These are phyloP conservation scores for Carex myosuroides DNA, from an alignment of 176 grass and related monocot genomes.

Conservation along the genomic window DNA sequence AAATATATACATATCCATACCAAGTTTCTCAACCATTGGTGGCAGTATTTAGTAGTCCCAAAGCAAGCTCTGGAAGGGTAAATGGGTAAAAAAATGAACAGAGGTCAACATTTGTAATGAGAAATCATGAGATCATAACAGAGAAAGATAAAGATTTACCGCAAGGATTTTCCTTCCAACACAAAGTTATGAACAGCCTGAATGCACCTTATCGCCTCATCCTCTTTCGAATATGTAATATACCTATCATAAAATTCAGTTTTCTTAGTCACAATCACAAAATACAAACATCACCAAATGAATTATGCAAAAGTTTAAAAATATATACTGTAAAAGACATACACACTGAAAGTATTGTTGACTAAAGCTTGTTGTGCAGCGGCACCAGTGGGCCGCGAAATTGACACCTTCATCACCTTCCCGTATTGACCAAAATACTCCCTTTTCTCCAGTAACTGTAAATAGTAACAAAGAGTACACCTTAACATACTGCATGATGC, in stretches of 20 bases:
- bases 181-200: conserved; percentile 98
- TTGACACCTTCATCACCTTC: conserved; percentile 91
- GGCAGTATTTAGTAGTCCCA: conserved; percentile 98
- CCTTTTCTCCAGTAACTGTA: conserved; percentile 77
- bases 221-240: conserved; percentile 98
- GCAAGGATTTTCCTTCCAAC: conserved; percentile 88
- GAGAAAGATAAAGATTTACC: conserved; percentile 41
- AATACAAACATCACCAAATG: neutral
- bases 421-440: conserved; percentile 99
- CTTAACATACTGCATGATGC: neutral
- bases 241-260: conserved; percentile 41
- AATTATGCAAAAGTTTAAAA: neutral
- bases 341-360: conserved; percentile 80
- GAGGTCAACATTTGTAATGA: neutral
- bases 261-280: neutral
- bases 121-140: neutral
- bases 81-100: conserved; percentile 13
- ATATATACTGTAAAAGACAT: conserved; percentile 26
- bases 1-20: conserved; percentile 35
- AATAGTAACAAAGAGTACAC: conserved; percentile 1
- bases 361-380: conserved; percentile 66
- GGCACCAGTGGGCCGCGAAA: conserved; percentile 58
- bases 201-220: conserved; percentile 89
- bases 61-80: conserved; percentile 74
- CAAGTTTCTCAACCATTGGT: conserved; percentile 94